Conservation (phyloP, 192 early-diverging fungal species). For the Coemansia sp. region DNA sequence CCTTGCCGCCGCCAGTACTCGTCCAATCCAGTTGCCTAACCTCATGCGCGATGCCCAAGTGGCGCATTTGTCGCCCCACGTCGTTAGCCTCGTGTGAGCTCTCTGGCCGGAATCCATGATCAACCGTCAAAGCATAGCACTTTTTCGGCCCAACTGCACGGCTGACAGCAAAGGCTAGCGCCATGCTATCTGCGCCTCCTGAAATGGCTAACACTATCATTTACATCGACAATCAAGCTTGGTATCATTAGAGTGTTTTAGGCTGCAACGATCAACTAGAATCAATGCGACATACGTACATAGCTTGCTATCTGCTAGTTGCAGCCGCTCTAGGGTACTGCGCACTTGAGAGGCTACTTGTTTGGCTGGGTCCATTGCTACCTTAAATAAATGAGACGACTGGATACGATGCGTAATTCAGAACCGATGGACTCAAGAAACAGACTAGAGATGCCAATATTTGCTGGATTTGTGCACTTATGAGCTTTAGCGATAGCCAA, state of each 20-base stretch:
- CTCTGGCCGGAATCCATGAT: constrained; percentile 44
- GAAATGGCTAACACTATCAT: constrained; percentile 46
- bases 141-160: constrained; percentile 16
- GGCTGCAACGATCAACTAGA: too few relatives aligned
- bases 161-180: constrained; percentile 43
- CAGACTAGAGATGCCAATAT: not conserved
- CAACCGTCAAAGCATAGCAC: constrained; percentile 45
- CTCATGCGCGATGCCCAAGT: constrained; percentile 38
- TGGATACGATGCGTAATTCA: not conserved
- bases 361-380: not conserved
- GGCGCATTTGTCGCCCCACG: constrained; percentile 24
- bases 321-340: constrained; percentile 15
- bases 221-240: not conserved
- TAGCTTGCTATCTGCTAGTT: constrained; percentile 22
- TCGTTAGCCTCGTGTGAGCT: constrained; percentile 36
- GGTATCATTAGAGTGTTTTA: not conserved
- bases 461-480: not conserved
- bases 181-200: constrained; percentile 55
- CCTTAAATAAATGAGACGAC: not conserved
- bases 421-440: too few relatives aligned
- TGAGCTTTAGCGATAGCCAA: not conserved
- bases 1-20: not conserved
- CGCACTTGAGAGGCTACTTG: constrained; percentile 18
- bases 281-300: not conserved
- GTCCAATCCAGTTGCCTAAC: constrained; percentile 12